Conservation (phyloP, 1,284 basidiomycete genomes). For the Rhodofomes roseus region DNA sequence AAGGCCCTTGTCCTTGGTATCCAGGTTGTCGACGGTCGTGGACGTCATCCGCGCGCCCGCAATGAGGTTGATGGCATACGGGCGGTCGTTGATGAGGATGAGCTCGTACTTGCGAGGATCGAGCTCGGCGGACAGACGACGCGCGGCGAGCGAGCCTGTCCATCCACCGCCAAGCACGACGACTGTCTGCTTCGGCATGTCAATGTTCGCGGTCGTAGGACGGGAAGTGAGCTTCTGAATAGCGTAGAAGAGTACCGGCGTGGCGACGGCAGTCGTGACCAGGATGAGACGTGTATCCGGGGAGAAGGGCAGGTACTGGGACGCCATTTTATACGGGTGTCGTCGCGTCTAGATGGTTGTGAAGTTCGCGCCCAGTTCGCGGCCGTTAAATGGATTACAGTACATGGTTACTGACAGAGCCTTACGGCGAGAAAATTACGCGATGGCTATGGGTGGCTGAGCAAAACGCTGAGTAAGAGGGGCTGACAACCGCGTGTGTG, state of each 20-base stretch:
- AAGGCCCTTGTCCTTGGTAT: slow-evolving; percentile 25
- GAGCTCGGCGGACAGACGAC: slow-evolving; percentile 31
- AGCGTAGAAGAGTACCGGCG: background rate
- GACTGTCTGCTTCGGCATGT: background rate
- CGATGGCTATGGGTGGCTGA: background rate
- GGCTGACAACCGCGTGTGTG: background rate
- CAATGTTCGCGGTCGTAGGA: background rate
- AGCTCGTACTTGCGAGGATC: slow-evolving; percentile 28
- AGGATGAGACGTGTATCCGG: background rate
- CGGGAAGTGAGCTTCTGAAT: background rate
- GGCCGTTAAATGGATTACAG: background rate
- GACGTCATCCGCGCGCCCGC: slow-evolving; percentile 33
- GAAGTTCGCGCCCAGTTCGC: background rate
- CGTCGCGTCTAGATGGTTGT: background rate
- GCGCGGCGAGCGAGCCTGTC: slow-evolving; percentile 27
- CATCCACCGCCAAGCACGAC: slow-evolving; percentile 38
- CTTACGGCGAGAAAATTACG: background rate
- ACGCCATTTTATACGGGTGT: background rate
- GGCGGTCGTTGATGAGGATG: slow-evolving; percentile 32
- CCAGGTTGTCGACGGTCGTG: slow-evolving; percentile 28
- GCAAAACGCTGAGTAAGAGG: background rate
- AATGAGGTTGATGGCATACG: slow-evolving; percentile 31
- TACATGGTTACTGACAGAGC: background rate
- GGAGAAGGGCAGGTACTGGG: background rate
- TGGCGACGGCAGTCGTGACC: background rate